These are phyloP conservation scores for Trebouxiophyceae sp. DNA, from an alignment of 163 green algal species.

Conservation along the genomic window DNA sequence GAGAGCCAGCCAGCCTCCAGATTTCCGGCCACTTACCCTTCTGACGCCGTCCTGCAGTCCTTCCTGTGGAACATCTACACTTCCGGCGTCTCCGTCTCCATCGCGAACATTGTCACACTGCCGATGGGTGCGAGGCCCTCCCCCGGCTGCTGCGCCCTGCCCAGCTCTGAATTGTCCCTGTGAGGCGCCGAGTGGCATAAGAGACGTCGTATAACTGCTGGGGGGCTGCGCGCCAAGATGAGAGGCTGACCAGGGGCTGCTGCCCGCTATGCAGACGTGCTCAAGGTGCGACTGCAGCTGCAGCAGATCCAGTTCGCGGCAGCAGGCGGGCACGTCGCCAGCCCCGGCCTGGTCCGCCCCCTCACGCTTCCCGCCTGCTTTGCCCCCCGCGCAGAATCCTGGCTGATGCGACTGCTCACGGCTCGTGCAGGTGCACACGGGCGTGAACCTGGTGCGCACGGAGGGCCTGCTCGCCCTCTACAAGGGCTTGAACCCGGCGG, in stretches of 20 bases:
- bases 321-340: too few species aligned
- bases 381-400: too few species aligned
- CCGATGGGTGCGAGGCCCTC: constrained; percentile 35
- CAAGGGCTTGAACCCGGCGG: constrained; percentile 52
- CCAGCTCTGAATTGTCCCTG: too few species aligned
- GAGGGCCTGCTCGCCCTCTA: constrained; percentile 61
- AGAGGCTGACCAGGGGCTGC: too few species aligned
- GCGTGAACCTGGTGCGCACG: constrained; percentile 41
- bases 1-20: too few species aligned
- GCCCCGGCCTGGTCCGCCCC: too few species aligned
- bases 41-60: not conserved
- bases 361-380: too few species aligned
- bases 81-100: constrained; percentile 23
- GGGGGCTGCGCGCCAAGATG: too few species aligned
- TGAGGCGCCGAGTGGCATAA: not conserved
- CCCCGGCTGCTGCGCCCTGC: not conserved
- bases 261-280: constrained; percentile 54
- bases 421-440: constrained; percentile 50
- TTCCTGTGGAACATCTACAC: not conserved
- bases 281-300: constrained; percentile 77
- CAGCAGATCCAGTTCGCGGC: constrained; percentile 14
- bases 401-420: too few species aligned
- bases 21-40: too few species aligned
- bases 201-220: too few species aligned
- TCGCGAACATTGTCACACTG: constrained; percentile 44